Percentiles rank a stretch among this genome's conserved stretches.
Evolutionary conservation across 2,329 filamentous ascomycete genomes (phyloP).

Genomic region (Rasamsonia emersonii): DNA sequence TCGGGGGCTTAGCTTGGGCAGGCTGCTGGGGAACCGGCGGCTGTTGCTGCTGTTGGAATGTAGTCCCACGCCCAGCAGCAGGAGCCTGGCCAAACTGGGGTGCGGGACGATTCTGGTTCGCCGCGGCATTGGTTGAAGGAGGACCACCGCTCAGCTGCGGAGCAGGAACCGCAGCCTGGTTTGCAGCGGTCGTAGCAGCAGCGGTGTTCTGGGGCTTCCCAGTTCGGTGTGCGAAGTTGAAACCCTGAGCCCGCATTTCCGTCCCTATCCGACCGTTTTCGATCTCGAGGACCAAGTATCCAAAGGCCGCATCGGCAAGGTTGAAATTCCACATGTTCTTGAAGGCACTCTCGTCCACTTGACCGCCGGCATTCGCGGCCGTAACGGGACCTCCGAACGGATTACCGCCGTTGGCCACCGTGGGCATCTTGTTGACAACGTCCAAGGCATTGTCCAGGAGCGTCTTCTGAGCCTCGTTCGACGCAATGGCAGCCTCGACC

Average conservation of each 20-base stretch:
- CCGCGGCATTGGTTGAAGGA: slow-evolving; percentile 26
- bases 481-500: slow-evolving; percentile 85
- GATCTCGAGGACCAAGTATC: slow-evolving; percentile 88
- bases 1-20: slow-evolving; percentile 21
- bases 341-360: slow-evolving; percentile 97
- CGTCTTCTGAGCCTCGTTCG: slow-evolving; percentile 90
- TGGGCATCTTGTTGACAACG: slow-evolving; percentile 97
- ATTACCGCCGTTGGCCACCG: slow-evolving; percentile 87
- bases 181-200: slow-evolving; percentile 11
- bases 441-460: slow-evolving; percentile 83
- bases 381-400: slow-evolving; percentile 83
- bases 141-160: slow-evolving; percentile 16
- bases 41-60: slow-evolving; percentile 24
- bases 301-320: slow-evolving; percentile 91
- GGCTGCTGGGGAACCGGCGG: slow-evolving; percentile 20
- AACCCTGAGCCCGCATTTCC: slow-evolving; percentile 96
- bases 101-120: slow-evolving; percentile 28
- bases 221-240: slow-evolving; percentile 96
- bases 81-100: slow-evolving; percentile 36
- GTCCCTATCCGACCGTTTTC: slow-evolving; percentile 94
- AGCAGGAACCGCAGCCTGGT: slow-evolving; percentile 13
- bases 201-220: slow-evolving; percentile 57
- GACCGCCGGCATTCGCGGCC: slow-evolving; percentile 62
- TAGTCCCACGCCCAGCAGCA: slow-evolving; percentile 19
- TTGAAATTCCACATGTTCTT: slow-evolving; percentile 99